phyloP scores from a whole-genome alignment of 1,284 basidiomycete species.

The Pseudozyma pruni region DNA sequence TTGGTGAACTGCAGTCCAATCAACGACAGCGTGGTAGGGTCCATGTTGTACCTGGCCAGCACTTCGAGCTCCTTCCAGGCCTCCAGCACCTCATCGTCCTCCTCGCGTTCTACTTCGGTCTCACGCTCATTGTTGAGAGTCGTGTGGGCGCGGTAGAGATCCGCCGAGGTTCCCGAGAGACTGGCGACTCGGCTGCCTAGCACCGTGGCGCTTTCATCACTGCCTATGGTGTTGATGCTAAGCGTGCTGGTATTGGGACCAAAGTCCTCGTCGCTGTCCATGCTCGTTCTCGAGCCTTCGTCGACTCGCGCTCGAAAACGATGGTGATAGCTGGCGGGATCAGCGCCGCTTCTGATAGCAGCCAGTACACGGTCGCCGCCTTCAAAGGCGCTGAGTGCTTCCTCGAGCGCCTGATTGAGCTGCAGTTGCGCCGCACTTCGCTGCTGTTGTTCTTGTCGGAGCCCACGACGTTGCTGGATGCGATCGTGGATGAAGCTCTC shows the following conservation, averaged over 20 bases:
- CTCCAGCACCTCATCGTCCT: slow-evolving; percentile 41
- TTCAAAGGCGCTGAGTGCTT: slow-evolving; percentile 37
- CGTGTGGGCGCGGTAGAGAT: slow-evolving; percentile 17
- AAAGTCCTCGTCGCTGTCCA: slow-evolving; percentile 43
- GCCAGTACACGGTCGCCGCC: slow-evolving; percentile 33
- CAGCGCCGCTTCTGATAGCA: slow-evolving; percentile 19
- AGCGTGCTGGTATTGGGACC: slow-evolving; percentile 44
- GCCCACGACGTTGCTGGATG: slow-evolving; percentile 9
- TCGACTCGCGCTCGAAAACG: background rate
- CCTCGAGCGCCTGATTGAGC: slow-evolving; percentile 44
- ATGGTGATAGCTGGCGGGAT: background rate
- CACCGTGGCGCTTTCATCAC: slow-evolving; percentile 49
- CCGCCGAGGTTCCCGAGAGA: slow-evolving; percentile 22
- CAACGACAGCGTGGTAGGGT: slow-evolving; percentile 52
- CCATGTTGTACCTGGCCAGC: slow-evolving; percentile 54
- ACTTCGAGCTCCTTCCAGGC: slow-evolving; percentile 38
- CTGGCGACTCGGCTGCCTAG: slow-evolving; percentile 39
- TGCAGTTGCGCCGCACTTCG: slow-evolving; percentile 34
- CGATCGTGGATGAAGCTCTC: slow-evolving; percentile 23
- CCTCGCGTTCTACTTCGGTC: slow-evolving; percentile 12
- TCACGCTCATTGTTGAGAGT: background rate
- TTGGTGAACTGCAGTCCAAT: slow-evolving; percentile 49
- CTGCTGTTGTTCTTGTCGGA: slow-evolving; percentile 20
- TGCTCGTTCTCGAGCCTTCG: slow-evolving; percentile 10
- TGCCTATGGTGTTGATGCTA: slow-evolving; percentile 46